Evolutionary conservation across 805 yeast genomes (phyloP).

Genomic region (Kuraishia piskuri): DNA sequence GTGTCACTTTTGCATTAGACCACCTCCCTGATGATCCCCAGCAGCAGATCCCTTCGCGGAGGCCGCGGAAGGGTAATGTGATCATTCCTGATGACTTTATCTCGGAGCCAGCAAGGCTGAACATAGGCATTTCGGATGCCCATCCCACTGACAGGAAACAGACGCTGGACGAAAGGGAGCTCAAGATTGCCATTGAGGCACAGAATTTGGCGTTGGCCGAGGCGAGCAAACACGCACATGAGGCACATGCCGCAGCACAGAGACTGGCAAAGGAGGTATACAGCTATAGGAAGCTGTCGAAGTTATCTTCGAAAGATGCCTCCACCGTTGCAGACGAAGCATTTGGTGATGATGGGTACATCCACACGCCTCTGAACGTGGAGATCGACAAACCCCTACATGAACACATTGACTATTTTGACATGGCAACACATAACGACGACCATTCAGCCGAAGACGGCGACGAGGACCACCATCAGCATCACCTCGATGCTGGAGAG

Average conservation of each 20-base stretch:
- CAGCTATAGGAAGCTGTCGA: constrained; percentile 26
- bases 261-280: constrained; percentile 61
- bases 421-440: constrained; percentile 18
- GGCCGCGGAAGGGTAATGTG: constrained; percentile 46
- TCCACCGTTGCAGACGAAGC: not conserved
- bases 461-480: constrained; percentile 4
- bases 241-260: constrained; percentile 66
- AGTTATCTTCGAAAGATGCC: constrained; percentile 15
- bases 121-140: constrained; percentile 58
- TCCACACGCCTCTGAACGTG: constrained; percentile 14
- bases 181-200: constrained; percentile 49
- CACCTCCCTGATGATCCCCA: constrained; percentile 44
- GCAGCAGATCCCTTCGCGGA: constrained; percentile 51
- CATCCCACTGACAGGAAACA: constrained; percentile 20
- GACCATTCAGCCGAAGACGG: constrained; percentile 18
- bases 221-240: constrained; percentile 65
- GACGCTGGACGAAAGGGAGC: constrained; percentile 34
- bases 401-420: constrained; percentile 29
- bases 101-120: constrained; percentile 54
- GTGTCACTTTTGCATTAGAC: constrained; percentile 46
- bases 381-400: constrained; percentile 68
- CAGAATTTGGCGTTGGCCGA: constrained; percentile 47
- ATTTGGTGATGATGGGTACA: constrained; percentile 4
- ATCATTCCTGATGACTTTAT: constrained; percentile 57
- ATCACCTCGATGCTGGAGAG: constrained; percentile 9